Evolutionary conservation across 2,329 filamentous ascomycete species (phyloP).

Genomic region (Colletotrichum musicola): DNA sequence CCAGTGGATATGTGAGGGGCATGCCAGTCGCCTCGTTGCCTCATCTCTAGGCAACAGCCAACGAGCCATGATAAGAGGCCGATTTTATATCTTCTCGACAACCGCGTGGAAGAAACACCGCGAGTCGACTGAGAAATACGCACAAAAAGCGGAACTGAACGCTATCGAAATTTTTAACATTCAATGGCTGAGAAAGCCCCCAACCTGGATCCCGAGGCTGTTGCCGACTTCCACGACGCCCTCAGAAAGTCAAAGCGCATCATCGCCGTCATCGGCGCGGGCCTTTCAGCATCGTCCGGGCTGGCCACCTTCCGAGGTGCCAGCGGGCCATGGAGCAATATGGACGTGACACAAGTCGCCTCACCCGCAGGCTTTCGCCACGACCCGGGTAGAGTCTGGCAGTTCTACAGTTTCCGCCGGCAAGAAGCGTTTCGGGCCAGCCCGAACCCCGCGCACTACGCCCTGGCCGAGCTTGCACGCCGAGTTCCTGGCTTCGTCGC

Average conservation of each 20-base stretch:
- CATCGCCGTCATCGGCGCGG: constrained; percentile 48
- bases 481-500: constrained; percentile 68
- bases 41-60: neutral
- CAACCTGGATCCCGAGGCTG: constrained; percentile 29
- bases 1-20: too few species aligned
- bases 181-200: neutral
- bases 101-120: too few species aligned
- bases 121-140: neutral
- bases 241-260: constrained; percentile 45
- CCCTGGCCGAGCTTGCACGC: constrained; percentile 71
- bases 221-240: constrained; percentile 43
- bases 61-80: neutral
- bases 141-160: neutral
- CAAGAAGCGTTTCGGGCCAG: constrained; percentile 73
- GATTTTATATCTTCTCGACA: neutral
- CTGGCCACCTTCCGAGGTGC: constrained; percentile 72
- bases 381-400: constrained; percentile 77
- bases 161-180: neutral
- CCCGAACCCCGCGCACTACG: constrained; percentile 74
- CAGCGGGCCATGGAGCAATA: constrained; percentile 73
- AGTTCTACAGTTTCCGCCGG: constrained; percentile 75
- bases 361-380: constrained; percentile 71
- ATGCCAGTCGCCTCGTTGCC: neutral
- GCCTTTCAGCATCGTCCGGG: constrained; percentile 46
- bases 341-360: constrained; percentile 70